Conservation (phyloP, 1,139 yeast genomes). For the Scheffersomyces segobiensis region DNA sequence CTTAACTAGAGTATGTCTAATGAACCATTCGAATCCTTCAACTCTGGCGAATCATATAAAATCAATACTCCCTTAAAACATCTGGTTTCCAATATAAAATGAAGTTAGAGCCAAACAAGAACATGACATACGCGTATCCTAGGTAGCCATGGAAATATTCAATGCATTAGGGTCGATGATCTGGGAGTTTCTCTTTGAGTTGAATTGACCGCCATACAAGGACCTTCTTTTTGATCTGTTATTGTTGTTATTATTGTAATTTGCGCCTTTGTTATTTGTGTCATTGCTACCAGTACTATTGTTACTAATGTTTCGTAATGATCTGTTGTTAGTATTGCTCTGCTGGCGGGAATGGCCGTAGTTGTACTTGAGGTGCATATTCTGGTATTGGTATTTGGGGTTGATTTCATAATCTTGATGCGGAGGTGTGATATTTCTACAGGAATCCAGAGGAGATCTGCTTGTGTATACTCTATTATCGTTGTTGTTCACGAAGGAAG, state of each 20-base stretch:
- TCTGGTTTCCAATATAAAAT: neutral
- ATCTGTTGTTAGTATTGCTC: conserved; percentile 2
- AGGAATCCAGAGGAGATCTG: neutral
- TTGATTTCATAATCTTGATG: conserved; percentile 12
- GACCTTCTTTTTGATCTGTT: conserved; percentile 23
- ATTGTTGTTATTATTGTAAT: conserved; percentile 16
- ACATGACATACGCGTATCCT: conserved; percentile 3
- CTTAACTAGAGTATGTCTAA: neutral
- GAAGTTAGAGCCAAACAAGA: neutral
- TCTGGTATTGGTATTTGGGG: conserved; percentile 10
- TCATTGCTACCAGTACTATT: conserved; percentile 2
- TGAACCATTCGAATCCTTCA: neutral
- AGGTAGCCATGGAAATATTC: conserved; percentile 14
- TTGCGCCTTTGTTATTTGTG: conserved; percentile 9
- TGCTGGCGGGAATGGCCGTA: conserved; percentile 1
- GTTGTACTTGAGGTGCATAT: conserved; percentile 9
- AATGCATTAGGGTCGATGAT: conserved; percentile 14
- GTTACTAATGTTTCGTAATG: neutral
- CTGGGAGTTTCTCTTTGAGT: conserved; percentile 17
- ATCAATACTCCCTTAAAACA: neutral
- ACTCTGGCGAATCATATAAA: neutral
- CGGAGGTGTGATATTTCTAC: conserved; percentile 33
- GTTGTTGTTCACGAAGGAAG: conserved; percentile 9
- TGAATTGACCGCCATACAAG: conserved; percentile 10
- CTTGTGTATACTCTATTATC: conserved; percentile 7